Base-by-base conservation (phyloP, 805 yeast genomes). In the Candida koratica region DNA sequence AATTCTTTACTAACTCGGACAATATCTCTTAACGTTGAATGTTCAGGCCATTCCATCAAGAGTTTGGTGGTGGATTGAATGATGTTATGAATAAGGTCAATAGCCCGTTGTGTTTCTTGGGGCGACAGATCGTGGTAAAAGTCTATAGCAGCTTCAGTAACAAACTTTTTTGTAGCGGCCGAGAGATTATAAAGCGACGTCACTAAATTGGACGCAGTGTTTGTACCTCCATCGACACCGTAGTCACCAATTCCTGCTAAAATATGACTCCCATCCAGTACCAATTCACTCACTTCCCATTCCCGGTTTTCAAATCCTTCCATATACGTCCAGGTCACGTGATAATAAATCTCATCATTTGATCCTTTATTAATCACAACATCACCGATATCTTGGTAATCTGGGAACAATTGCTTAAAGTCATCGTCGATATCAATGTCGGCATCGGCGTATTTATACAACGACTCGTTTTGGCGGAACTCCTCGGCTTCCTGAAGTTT, bases 41-140 rank as follows among this genome's bases (percentile, higher is more conserved):
- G 96, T 49, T 94, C 98, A 0, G 97, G 97, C 96, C 96, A 93
- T 51, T 79, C 77, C 17, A 58, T 59, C 9, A 82, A 55, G 9
- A 86, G 56, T 4, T 59, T 61, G 6, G 55, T 44, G 3, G 78
- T 76, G 11, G 49, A 46, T 5, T 39, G 41, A 26, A 53, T 43
- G 6, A 66, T 39, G 0, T 47, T 43, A 1, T 75, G 54, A 3
- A 64, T 58, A 1, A 81, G 51, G 1, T 48, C 51, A 28, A 79
- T 73, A 2, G 95, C 85, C 25, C 55, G 61, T 37, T 70, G 72
- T 2, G 83, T 73, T 50, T 88, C 95, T 6, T 53, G 53, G 4
- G 78, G 64, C 28, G 77, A 73, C 15, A 73, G 65, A 6, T 81
- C 89, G 30, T 64, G 64, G 56, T 90, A 90, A 52, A 90, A 64